Conservation (phyloP, 805 yeast species). For the Candida hungchunana region DNA sequence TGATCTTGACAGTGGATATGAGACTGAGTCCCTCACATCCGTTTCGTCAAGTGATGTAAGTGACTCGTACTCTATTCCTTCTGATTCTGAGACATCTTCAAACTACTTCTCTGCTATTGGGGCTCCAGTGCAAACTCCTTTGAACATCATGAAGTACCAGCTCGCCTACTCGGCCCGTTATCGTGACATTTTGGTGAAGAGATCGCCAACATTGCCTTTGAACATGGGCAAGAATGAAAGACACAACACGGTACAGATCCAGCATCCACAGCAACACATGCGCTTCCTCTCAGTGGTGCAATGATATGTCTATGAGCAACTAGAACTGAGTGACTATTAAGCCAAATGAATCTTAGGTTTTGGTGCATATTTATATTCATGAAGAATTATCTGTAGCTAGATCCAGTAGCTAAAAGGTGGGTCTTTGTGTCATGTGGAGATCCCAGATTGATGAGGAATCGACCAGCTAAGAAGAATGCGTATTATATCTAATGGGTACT, state of each 20-base stretch:
- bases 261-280: constrained; percentile 6
- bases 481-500: too few relatives aligned
- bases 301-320: neutral
- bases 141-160: constrained; percentile 14
- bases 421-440: too few relatives aligned
- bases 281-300: constrained; percentile 15
- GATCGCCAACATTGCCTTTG: constrained; percentile 18
- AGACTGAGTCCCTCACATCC: constrained; percentile 18
- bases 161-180: constrained; percentile 10
- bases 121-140: constrained; percentile 9
- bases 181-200: constrained; percentile 14
- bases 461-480: too few relatives aligned
- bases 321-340: too few relatives aligned
- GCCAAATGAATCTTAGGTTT: neutral
- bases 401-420: too few relatives aligned
- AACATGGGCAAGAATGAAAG: constrained; percentile 2
- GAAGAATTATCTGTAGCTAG: too few relatives aligned
- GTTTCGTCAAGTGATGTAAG: constrained; percentile 13
- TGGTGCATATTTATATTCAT: neutral
- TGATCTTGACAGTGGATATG: constrained; percentile 9
- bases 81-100: constrained; percentile 11
- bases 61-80: constrained; percentile 7
- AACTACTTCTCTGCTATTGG: constrained; percentile 12
- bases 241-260: constrained; percentile 2
- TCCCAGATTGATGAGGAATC: too few relatives aligned